Conservation (phyloP, 805 yeast genomes). For the Candida berthetii region DNA sequence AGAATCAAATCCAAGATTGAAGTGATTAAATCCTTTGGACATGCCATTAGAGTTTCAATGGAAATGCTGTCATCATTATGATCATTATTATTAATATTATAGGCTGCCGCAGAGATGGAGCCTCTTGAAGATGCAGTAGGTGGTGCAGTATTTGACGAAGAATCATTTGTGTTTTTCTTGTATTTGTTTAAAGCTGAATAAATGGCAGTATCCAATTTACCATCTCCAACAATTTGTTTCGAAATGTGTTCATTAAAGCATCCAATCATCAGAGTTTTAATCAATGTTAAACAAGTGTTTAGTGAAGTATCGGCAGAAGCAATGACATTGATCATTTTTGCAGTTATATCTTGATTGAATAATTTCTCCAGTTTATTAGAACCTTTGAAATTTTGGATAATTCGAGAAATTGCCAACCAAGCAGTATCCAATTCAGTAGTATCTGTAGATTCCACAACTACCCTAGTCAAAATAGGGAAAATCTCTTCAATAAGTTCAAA, state of each 20-base stretch:
- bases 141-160: neutral
- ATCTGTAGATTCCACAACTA: slow-evolving; percentile 52
- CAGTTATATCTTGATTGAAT: slow-evolving; percentile 27
- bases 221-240: slow-evolving; percentile 36
- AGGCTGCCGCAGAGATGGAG: too few relatives aligned
- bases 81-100: neutral
- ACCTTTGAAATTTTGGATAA: slow-evolving; percentile 42
- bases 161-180: slow-evolving; percentile 24
- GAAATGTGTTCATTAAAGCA: slow-evolving; percentile 34
- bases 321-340: slow-evolving; percentile 22
- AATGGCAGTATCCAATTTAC: slow-evolving; percentile 42
- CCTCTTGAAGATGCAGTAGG: too few relatives aligned
- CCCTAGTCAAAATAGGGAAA: slow-evolving; percentile 50
- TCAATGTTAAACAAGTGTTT: slow-evolving; percentile 24
- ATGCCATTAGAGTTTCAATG: slow-evolving; percentile 67
- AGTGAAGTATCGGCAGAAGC: slow-evolving; percentile 22
- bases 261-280: slow-evolving; percentile 38
- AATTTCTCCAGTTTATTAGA: slow-evolving; percentile 42
- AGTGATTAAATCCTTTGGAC: slow-evolving; percentile 60
- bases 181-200: slow-evolving; percentile 44
- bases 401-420: slow-evolving; percentile 57
- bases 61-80: slow-evolving; percentile 28
- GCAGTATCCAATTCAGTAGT: slow-evolving; percentile 53
- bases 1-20: slow-evolving; percentile 51
- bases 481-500: slow-evolving; percentile 46